Percentiles rank a stretch among this genome's conserved stretches.
These are phyloP conservation scores for Babjeviella inositovora DNA, from an alignment of 805 yeast genomes.

Conservation along the genomic window DNA sequence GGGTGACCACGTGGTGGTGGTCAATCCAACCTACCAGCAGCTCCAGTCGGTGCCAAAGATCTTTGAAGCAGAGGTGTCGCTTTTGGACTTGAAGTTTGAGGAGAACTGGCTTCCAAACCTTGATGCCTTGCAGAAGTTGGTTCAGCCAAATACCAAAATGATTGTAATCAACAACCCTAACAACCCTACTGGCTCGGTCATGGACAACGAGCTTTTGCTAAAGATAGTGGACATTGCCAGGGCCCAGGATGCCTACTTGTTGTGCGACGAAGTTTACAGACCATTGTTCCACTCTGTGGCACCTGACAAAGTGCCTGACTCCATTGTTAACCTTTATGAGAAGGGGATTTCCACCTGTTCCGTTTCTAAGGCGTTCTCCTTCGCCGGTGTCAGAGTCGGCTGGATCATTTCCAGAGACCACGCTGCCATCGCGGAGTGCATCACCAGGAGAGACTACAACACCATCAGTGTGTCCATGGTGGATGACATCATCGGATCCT, in stretches of 20 bases:
- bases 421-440: slow-evolving; percentile 12
- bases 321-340: slow-evolving; percentile 21
- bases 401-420: slow-evolving; percentile 26
- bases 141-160: slow-evolving; percentile 19
- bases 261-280: slow-evolving; percentile 37
- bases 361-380: slow-evolving; percentile 34
- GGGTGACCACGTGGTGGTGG: slow-evolving; percentile 29
- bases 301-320: slow-evolving; percentile 12
- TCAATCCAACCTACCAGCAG: slow-evolving; percentile 35
- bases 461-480: slow-evolving; percentile 29
- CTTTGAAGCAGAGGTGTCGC: slow-evolving; percentile 24
- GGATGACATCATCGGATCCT: slow-evolving; percentile 28
- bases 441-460: slow-evolving; percentile 28
- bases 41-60: slow-evolving; percentile 25
- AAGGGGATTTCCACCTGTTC: slow-evolving; percentile 30
- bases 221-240: slow-evolving; percentile 20
- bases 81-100: slow-evolving; percentile 13
- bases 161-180: slow-evolving; percentile 30
- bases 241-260: slow-evolving; percentile 13
- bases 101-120: slow-evolving; percentile 19
- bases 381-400: slow-evolving; percentile 37
- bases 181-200: slow-evolving; percentile 28
- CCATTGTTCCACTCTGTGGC: slow-evolving; percentile 27
- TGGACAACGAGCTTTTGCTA: slow-evolving; percentile 12
- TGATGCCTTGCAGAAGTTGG: slow-evolving; percentile 10